Base-by-base conservation (phyloP, 805 yeast species). In the Naumovozyma castellii region DNA sequence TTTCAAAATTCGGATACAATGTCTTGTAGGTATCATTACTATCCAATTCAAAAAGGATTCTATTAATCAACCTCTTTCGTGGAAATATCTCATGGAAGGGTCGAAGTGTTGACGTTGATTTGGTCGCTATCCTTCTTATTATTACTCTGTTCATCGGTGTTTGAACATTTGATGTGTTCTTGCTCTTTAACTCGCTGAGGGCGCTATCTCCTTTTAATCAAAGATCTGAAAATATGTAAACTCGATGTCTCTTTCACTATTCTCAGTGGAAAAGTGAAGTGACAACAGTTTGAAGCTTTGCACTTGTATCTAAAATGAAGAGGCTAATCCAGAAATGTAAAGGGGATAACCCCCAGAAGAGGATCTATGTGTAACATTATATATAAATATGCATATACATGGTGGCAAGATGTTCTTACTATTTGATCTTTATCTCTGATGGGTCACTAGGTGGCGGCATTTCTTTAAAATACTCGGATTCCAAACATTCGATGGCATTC, bases 371-470 rank as follows among this genome's bases (percentile, higher is more conserved):
- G n/a, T n/a, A n/a, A n/a, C n/a, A n/a, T n/a, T n/a, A n/a, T n/a
- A n/a, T n/a, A n/a, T n/a, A n/a, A n/a, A n/a, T n/a, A n/a, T n/a
- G n/a, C n/a, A n/a, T n/a, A n/a, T n/a, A n/a, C n/a, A n/a, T n/a
- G n/a, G n/a, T n/a, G n/a, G n/a, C n/a, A n/a, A n/a, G n/a, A n/a
- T n/a, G n/a, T n/a, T n/a, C n/a, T n/a, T n/a, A 22, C 27, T 22
- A 22, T 22, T 22, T 22, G 27, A 22, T 22, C 10, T 22, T 22
- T 6, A 43, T 46, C 3, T 46, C 50, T 6, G 52, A 41, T 1
- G 84, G 92, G 16, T 70, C 73, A 0, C 94, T 81, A 0, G 96
- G 83, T 20, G 72, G 62, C 4, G 97, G 97, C 0, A 61, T 48
- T 51, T 86, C 95, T 1, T 65, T 62, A 56, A 88, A 88, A 61